Evolutionary conservation across 2,329 filamentous ascomycete species (phyloP).

Genomic region (Paraphoma chrysanthemicola): DNA sequence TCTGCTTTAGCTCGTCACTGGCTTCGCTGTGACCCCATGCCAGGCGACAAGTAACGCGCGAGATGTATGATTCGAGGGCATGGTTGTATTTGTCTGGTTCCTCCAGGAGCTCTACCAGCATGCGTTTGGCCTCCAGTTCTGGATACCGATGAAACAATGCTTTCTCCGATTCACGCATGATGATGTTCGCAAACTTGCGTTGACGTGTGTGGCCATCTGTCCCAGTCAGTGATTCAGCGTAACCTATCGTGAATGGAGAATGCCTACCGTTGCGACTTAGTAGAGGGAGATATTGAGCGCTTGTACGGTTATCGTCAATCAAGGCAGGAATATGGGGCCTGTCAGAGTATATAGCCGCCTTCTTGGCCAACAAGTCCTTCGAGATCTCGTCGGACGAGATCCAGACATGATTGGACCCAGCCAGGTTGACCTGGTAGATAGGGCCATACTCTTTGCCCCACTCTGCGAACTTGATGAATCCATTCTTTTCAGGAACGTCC

Average conservation of each 20-base stretch:
- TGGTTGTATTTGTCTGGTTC: slow-evolving; percentile 53
- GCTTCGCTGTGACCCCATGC: slow-evolving; percentile 55
- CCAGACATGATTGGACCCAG: slow-evolving; percentile 55
- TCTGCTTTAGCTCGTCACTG: slow-evolving; percentile 56
- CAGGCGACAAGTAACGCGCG: slow-evolving; percentile 55
- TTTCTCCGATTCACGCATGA: slow-evolving; percentile 54
- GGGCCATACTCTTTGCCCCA: slow-evolving; percentile 54
- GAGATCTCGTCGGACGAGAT: slow-evolving; percentile 53
- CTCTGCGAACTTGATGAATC: slow-evolving; percentile 55
- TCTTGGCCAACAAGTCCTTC: slow-evolving; percentile 53
- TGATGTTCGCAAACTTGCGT: slow-evolving; percentile 54
- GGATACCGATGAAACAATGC: slow-evolving; percentile 52
- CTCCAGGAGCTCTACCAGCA: slow-evolving; percentile 53
- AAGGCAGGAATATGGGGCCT: slow-evolving; percentile 55
- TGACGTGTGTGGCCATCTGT: slow-evolving; percentile 52
- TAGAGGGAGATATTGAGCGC: slow-evolving; percentile 54
- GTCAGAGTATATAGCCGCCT: slow-evolving; percentile 55
- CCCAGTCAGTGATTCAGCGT: slow-evolving; percentile 18
- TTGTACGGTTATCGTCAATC: slow-evolving; percentile 53
- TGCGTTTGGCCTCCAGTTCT: slow-evolving; percentile 53
- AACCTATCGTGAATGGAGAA: background rate
- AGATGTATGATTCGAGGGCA: slow-evolving; percentile 53
- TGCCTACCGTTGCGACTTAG: slow-evolving; percentile 52
- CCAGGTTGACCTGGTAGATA: slow-evolving; percentile 55
- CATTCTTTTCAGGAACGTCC: slow-evolving; percentile 53